Percentiles rank a stretch among this genome's conserved stretches.
phyloP scores from a whole-genome alignment of 1,284 basidiomycete genomes.

The Rhodotorula sp. region DNA sequence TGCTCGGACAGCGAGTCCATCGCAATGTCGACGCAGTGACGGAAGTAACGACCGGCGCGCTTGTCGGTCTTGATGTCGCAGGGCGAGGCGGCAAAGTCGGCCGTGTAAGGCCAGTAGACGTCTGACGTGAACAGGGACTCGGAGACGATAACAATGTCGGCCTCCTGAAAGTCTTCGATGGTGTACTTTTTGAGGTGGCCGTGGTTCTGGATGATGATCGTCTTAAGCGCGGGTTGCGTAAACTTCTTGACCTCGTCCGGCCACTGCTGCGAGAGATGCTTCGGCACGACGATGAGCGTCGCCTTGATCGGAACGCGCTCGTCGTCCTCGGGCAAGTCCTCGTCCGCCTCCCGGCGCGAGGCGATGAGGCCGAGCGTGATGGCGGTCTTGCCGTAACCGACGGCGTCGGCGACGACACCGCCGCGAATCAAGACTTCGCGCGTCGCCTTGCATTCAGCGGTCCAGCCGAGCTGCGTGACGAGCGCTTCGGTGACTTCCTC shows the following conservation, averaged over 20 bases:
- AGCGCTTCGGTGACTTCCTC: constrained; percentile 92
- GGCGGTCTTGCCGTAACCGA: constrained; percentile 95
- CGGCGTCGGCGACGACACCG: constrained; percentile 91
- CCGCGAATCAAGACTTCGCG: constrained; percentile 73
- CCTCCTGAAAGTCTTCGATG: constrained; percentile 72
- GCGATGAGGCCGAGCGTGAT: constrained; percentile 84
- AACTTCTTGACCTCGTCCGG: constrained; percentile 82
- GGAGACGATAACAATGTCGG: constrained; percentile 83
- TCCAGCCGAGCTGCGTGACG: constrained; percentile 81
- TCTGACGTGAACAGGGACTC: constrained; percentile 77
- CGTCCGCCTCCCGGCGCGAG: constrained; percentile 61
- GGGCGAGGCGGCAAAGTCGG: constrained; percentile 65
- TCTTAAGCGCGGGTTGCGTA: constrained; percentile 58
- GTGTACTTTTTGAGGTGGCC: constrained; percentile 67
- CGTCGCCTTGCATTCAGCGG: constrained; percentile 84
- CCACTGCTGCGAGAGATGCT: constrained; percentile 85
- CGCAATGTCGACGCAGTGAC: constrained; percentile 67
- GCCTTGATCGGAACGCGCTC: constrained; percentile 74
- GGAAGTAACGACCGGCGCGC: constrained; percentile 79
- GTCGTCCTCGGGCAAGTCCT: constrained; percentile 52
- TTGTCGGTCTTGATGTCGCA: constrained; percentile 49
- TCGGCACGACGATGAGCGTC: constrained; percentile 79
- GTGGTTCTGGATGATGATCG: constrained; percentile 51
- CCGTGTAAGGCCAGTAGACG: constrained; percentile 72
- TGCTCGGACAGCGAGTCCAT: constrained; percentile 63